Conservation (phyloP, 768 basidiomycete genomes). For the Termitomyces sp. region DNA sequence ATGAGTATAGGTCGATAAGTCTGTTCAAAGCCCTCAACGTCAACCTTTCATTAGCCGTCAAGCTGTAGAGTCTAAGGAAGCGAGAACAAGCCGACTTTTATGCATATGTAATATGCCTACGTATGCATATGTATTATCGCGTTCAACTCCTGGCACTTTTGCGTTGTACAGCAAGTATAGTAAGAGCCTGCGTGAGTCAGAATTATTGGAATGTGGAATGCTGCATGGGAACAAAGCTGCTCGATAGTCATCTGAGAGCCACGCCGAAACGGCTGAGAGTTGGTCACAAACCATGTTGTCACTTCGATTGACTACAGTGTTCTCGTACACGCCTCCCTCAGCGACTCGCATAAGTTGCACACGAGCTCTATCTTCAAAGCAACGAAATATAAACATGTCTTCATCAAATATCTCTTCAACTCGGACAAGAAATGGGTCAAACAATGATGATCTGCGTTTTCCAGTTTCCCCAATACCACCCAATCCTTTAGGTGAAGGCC, state of each 20-base stretch:
- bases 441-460: slow-evolving; percentile 25
- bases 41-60: too few relatives aligned
- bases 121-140: too few relatives aligned
- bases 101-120: not conserved
- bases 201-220: not conserved
- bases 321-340: slow-evolving; percentile 3
- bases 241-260: not conserved
- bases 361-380: slow-evolving; percentile 3
- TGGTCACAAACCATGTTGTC: slow-evolving; percentile 8
- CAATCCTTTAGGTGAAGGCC: slow-evolving; percentile 66
- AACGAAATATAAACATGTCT: slow-evolving; percentile 10
- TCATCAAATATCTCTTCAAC: not conserved
- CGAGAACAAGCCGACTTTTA: too few relatives aligned
- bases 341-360: slow-evolving; percentile 2
- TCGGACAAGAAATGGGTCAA: not conserved
- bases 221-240: not conserved
- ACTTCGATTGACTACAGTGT: slow-evolving; percentile 3
- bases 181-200: not conserved
- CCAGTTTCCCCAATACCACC: slow-evolving; percentile 50
- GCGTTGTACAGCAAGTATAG: not conserved
- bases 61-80: too few relatives aligned
- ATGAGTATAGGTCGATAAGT: not conserved
- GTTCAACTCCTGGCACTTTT: too few relatives aligned
- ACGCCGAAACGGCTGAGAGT: not conserved
- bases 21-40: not conserved